Conservation (phyloP, 192 early-diverging fungal species). For the Coemansia umbellata region DNA sequence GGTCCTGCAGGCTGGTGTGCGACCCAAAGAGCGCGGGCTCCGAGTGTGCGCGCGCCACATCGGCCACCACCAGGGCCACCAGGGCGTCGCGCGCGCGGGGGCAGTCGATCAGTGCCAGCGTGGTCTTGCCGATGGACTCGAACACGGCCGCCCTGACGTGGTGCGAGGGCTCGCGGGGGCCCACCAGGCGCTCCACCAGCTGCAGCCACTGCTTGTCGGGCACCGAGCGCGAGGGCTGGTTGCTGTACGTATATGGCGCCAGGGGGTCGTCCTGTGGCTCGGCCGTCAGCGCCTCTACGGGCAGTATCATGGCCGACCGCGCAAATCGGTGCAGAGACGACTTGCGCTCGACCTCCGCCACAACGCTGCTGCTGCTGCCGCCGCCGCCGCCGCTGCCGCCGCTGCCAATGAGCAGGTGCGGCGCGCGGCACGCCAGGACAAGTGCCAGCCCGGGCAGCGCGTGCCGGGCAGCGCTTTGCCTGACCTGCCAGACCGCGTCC, state of each 20-base stretch:
- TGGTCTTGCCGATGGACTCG: slow-evolving; percentile 39
- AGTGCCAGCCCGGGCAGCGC: slow-evolving; percentile 48
- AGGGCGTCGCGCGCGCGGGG: slow-evolving; percentile 38
- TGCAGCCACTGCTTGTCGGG: slow-evolving; percentile 46
- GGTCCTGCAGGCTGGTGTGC: slow-evolving; percentile 4
- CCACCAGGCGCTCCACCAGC: slow-evolving; percentile 36
- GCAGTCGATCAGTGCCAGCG: slow-evolving; percentile 44
- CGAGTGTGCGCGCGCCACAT: slow-evolving; percentile 26
- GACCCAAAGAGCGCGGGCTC: slow-evolving; percentile 26
- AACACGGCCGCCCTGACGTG: slow-evolving; percentile 50
- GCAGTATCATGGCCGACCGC: not conserved
- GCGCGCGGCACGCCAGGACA: slow-evolving; percentile 26
- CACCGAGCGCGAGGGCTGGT: slow-evolving; percentile 30
- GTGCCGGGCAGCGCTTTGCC: slow-evolving; percentile 45
- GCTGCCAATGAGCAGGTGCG: not conserved
- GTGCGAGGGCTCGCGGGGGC: slow-evolving; percentile 48
- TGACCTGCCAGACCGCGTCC: slow-evolving; percentile 51
- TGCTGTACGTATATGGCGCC: slow-evolving; percentile 11
- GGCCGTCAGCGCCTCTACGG: not conserved
- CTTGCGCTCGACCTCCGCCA: slow-evolving; percentile 16
- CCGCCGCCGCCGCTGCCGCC: not conserved
- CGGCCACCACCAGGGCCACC: slow-evolving; percentile 21
- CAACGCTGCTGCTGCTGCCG: not conserved
- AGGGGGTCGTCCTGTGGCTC: slow-evolving; percentile 4
- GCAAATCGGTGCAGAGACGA: slow-evolving; percentile 27